Evolutionary conservation across 228 moss, liverwort and hornwort species (phyloP).

Genomic region (Sphagnum magellanicum): DNA sequence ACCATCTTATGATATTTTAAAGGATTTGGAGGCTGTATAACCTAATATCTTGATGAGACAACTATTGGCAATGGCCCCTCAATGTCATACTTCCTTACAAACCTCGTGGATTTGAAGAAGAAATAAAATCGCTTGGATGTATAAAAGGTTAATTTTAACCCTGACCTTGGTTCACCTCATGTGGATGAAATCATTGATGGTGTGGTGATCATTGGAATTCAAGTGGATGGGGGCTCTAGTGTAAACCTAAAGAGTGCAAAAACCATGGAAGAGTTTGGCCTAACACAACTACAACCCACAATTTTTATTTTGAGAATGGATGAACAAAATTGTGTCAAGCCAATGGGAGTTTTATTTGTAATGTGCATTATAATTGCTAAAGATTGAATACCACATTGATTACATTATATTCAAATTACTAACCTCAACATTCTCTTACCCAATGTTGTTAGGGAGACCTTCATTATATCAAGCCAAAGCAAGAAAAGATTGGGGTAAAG

Average conservation of each 20-base stretch:
- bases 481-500: background rate
- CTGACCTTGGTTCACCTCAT: no score
- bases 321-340: background rate
- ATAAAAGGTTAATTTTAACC: no score
- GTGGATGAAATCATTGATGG: no score
- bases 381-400: background rate
- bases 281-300: background rate
- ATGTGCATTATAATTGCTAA: background rate
- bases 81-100: no score
- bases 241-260: constrained; percentile 2
- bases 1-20: no score
- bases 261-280: background rate
- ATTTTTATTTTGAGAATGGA: background rate
- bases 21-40: no score
- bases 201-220: background rate
- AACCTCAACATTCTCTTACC: background rate
- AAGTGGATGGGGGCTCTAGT: constrained; percentile 10
- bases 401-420: background rate
- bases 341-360: background rate
- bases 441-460: background rate
- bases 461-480: background rate
- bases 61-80: no score
- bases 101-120: no score
- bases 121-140: no score
- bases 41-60: no score